Conservation (phyloP, 106 monocot genomes). For the Dactylorhiza incarnata region DNA sequence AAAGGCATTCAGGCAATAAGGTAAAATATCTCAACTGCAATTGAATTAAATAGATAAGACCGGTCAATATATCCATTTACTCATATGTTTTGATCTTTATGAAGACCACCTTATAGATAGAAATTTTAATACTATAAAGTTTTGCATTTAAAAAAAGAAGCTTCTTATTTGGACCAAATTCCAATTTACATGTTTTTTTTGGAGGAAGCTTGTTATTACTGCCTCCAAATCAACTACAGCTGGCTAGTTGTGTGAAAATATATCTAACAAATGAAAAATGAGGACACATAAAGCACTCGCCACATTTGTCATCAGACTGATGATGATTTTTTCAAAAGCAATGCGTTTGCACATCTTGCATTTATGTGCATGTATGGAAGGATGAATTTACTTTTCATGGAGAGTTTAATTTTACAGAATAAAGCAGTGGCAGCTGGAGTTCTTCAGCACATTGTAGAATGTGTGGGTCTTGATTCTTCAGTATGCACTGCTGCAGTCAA, state of each 20-base stretch:
- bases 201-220: not conserved
- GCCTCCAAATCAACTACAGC: not conserved
- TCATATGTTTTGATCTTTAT: not conserved
- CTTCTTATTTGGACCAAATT: not conserved
- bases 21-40: not conserved
- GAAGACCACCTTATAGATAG: not conserved
- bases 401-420: slow-evolving; percentile 6
- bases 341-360: not conserved
- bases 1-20: slow-evolving; percentile 17
- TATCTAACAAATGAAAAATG: no score
- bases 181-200: not conserved
- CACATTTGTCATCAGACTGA: no score
- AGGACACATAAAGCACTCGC: no score
- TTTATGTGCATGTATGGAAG: not conserved
- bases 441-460: slow-evolving; percentile 7
- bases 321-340: not conserved
- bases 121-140: not conserved
- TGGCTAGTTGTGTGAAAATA: not conserved
- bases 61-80: not conserved
- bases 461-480: not conserved
- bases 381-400: not conserved
- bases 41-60: not conserved
- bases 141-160: not conserved
- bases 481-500: slow-evolving; percentile 9
- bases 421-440: slow-evolving; percentile 13